A percentile compares a stretch with the other conserved stretches of the same genome.
Evolutionary conservation across 805 yeast species (phyloP).

Genomic region (Cyberlindnera subsufficiens): DNA sequence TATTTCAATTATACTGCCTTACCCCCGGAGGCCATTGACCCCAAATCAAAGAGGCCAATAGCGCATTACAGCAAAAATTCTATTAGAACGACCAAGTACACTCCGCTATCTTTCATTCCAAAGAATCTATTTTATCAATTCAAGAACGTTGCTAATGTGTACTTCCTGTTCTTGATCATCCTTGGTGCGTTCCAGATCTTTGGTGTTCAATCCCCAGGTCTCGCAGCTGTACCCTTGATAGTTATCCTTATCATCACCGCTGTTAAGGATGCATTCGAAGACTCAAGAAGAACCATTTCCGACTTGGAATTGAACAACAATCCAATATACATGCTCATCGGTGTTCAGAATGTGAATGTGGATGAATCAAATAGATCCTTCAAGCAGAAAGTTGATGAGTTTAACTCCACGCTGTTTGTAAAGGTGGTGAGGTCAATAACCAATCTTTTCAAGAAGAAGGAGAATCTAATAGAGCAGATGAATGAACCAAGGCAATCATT

Average conservation of each 20-base stretch:
- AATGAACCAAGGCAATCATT: conserved; percentile 10
- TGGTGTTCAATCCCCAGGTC: conserved; percentile 75
- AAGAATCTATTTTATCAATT: conserved; percentile 78
- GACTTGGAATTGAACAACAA: conserved; percentile 77
- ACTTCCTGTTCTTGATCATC: conserved; percentile 74
- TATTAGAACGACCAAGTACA: conserved; percentile 91
- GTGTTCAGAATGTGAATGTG: conserved; percentile 52
- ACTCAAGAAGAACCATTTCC: conserved; percentile 62
- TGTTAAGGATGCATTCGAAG: conserved; percentile 75
- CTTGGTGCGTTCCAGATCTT: conserved; percentile 72
- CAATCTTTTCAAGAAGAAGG: conserved; percentile 13
- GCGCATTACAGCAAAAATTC: conserved; percentile 42
- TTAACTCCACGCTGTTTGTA: conserved; percentile 27
- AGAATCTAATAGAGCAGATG: conserved; percentile 3
- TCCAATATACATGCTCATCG: conserved; percentile 53
- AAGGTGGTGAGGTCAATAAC: conserved; percentile 17
- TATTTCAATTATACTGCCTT: conserved; percentile 12
- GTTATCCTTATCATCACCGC: conserved; percentile 74
- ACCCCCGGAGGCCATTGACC: conserved; percentile 10
- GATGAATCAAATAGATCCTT: conserved; percentile 39
- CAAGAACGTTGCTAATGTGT: conserved; percentile 83
- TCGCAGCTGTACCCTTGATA: conserved; percentile 73
- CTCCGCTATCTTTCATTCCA: conserved; percentile 85
- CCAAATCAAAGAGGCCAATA: conserved; percentile 10
- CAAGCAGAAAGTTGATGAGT: conserved; percentile 57